phyloP scores from a whole-genome alignment of 2,329 filamentous ascomycete species.

The Saccharata proteae region DNA sequence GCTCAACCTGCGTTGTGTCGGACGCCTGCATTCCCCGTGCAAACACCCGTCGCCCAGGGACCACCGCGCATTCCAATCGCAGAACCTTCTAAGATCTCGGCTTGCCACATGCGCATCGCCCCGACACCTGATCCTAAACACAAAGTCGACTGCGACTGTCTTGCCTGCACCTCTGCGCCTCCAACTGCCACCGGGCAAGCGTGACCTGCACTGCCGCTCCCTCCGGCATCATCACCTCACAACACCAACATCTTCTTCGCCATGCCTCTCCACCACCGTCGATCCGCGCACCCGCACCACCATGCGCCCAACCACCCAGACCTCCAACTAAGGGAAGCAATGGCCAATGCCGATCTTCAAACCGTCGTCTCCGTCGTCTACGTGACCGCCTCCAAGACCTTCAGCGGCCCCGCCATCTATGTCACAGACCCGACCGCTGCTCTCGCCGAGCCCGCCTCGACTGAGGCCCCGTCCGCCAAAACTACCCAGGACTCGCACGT shows the following conservation, averaged over 20 bases:
- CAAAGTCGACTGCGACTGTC: not conserved
- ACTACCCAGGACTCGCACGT: not conserved
- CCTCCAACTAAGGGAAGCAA: not conserved
- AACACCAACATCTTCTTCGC: slow-evolving; percentile 1
- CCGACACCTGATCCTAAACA: not conserved
- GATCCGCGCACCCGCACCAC: slow-evolving; percentile 5
- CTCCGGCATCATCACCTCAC: slow-evolving; percentile 2
- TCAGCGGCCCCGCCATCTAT: slow-evolving; percentile 30
- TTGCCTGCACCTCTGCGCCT: not conserved
- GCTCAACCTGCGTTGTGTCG: not conserved
- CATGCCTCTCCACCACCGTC: slow-evolving; percentile 3
- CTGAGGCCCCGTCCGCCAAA: slow-evolving; percentile 3
- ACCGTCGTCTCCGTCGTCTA: slow-evolving; percentile 36
- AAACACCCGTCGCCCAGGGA: no score
- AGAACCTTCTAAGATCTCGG: no score
- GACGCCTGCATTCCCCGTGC: not conserved
- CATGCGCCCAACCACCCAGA: slow-evolving; percentile 2
- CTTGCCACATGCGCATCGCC: no score
- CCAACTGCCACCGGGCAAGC: not conserved
- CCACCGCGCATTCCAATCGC: no score
- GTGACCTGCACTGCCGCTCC: no score
- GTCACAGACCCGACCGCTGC: slow-evolving; percentile 13
- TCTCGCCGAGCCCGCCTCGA: slow-evolving; percentile 1
- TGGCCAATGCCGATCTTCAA: slow-evolving; percentile 11
- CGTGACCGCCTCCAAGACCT: slow-evolving; percentile 41